These are phyloP conservation scores for Rugonectria rugulosa DNA, from an alignment of 2,329 filamentous ascomycete genomes.

Conservation along the genomic window DNA sequence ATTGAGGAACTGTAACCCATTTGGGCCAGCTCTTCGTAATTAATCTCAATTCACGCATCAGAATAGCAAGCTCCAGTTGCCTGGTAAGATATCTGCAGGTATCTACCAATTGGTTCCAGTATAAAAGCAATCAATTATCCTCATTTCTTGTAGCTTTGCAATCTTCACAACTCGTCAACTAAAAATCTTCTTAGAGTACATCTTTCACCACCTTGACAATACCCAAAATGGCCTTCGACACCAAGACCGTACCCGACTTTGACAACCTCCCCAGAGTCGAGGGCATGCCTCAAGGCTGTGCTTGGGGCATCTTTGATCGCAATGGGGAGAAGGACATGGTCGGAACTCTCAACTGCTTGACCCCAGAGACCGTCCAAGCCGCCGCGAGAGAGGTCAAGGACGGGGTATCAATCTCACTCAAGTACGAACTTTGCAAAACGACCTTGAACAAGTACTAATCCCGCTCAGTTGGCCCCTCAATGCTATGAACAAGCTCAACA, in stretches of 20 bases:
- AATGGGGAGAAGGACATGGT: constrained; percentile 56
- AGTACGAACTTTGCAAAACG: constrained; percentile 43
- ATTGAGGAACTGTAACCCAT: neutral
- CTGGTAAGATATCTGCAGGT: constrained; percentile 1
- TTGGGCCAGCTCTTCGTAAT: neutral
- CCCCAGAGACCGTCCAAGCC: constrained; percentile 46
- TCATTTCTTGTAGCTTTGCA: too few relatives aligned
- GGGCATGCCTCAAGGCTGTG: constrained; percentile 54
- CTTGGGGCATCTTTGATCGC: constrained; percentile 56
- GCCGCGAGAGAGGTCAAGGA: constrained; percentile 30
- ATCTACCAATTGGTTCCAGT: neutral
- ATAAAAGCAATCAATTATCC: too few relatives aligned
- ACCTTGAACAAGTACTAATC: neutral
- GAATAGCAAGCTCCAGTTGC: neutral
- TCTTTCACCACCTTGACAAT: too few relatives aligned
- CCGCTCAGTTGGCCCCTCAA: neutral
- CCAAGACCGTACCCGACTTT: constrained; percentile 47
- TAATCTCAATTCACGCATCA: neutral
- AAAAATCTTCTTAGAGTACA: neutral
- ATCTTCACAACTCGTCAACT: too few relatives aligned
- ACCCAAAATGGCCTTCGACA: constrained; percentile 1
- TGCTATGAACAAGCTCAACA: constrained; percentile 38
- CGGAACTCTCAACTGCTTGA: constrained; percentile 62
- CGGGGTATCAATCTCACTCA: constrained; percentile 59
- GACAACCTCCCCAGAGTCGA: constrained; percentile 51